Conservation (phyloP, 2,329 filamentous ascomycete species). For the Podosphaera xanthii region DNA sequence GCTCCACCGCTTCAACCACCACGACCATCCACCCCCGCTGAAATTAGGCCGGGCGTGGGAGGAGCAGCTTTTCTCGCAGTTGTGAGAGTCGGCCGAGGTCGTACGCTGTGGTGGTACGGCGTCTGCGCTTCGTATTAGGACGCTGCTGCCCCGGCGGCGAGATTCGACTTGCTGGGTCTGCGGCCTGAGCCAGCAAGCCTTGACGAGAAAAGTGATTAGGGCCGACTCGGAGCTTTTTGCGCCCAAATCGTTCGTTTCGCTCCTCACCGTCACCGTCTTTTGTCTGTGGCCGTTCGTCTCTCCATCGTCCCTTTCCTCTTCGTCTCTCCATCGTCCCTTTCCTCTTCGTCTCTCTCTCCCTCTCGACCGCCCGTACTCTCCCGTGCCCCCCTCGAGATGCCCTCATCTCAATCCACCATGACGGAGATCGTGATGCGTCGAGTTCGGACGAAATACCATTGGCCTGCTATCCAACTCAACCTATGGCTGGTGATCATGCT, state of each 20-base stretch:
- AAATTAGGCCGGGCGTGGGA: too few species aligned
- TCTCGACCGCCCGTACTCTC: not conserved
- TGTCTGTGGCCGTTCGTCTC: not conserved
- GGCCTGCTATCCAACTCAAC: conserved; percentile 44
- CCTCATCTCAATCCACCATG: conserved; percentile 10
- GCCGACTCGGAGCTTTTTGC: not conserved
- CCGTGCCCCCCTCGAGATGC: conserved; percentile 6
- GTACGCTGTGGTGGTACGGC: too few species aligned
- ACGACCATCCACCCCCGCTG: too few species aligned
- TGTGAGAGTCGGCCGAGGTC: too few species aligned
- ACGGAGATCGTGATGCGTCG: conserved; percentile 12
- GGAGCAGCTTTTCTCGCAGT: too few species aligned
- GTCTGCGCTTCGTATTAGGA: too few species aligned
- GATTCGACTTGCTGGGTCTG: not conserved
- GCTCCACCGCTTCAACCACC: too few species aligned
- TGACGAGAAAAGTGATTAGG: not conserved
- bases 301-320: not conserved
- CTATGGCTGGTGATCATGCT: conserved; percentile 46
- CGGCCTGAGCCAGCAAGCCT: not conserved
- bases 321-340: not conserved
- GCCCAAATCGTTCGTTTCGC: not conserved
- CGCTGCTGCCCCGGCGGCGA: too few species aligned
- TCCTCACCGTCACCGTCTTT: not conserved
- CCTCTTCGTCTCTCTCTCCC: not conserved
- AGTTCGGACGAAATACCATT: conserved; percentile 28